Base-by-base conservation (phyloP, 371 early-diverging fungal genomes). In the Saksenaea oblongispora region DNA sequence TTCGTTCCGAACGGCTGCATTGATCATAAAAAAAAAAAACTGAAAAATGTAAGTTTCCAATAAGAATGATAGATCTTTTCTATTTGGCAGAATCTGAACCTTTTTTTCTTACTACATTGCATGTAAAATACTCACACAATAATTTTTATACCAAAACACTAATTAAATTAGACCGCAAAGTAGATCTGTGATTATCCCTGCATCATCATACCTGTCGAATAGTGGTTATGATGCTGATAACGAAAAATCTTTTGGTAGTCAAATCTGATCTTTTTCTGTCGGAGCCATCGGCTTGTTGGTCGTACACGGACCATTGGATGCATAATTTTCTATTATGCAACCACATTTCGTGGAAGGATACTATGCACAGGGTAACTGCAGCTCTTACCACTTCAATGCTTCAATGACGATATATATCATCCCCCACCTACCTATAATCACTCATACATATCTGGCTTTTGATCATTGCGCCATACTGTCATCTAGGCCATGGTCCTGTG, bases 301-400 rank as follows among this genome's bases (percentile, higher is more conserved):
- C 51, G 51, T 47, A 47, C 51, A 22, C n/a, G 22, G 51, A 47
- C 51, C 51, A 47, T 47, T 47, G 22, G 22, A 47, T 47, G 51
- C 51, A 47, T 47, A 47, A 47, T 22, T 18, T 4, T 10, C 3
- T 4, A 47, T 10, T 22, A 47, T 47, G 51, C 51, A 47, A 47
- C 51, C 51, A 18, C 22, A 47, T 22, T 47, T 22, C 18, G 22
- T 10, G 7, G 22, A 47, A 7, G 51, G 22, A 17, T 11, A 22
- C 0, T 7, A 22, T 24, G 51, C 22, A 22, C 22, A 22, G 17
- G 24, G 22, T 14, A 17, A 41, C 31, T 31, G 31, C 31, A 31
- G 7, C 2, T 31, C 31, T 31, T 31, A 7, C 31, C 31, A 31
- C 31, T 7, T 4, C 7, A 31, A 31, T 31, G 31, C 31, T 31